Percentiles rank a stretch among this genome's conserved stretches.
Evolutionary conservation across 176 grass and related monocot genomes (phyloP).

Genomic region (Calamus simplicifolius): DNA sequence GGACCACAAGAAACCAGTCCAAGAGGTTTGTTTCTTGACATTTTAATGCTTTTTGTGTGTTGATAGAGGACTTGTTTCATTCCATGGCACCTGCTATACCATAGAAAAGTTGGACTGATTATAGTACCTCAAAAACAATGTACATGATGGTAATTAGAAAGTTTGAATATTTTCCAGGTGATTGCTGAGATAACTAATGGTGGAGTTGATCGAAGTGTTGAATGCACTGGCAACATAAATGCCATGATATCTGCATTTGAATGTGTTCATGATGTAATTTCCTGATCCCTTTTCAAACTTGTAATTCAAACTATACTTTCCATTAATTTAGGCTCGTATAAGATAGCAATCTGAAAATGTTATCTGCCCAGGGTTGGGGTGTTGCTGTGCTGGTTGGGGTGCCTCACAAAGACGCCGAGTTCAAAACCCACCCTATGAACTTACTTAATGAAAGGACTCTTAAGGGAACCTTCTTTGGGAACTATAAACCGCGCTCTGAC

Average conservation of each 20-base stretch:
- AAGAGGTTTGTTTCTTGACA: conserved; percentile 4
- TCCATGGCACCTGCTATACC: neutral
- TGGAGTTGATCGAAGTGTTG: conserved; percentile 71
- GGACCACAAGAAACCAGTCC: conserved; percentile 1
- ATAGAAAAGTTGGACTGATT: too few relatives aligned
- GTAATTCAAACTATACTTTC: neutral
- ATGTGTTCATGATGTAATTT: conserved; percentile 79
- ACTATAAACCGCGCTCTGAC: conserved; percentile 75
- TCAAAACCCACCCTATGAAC: conserved; percentile 81
- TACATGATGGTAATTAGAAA: too few relatives aligned
- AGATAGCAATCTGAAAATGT: too few relatives aligned
- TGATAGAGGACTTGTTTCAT: neutral
- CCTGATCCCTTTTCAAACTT: neutral
- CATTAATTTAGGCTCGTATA: too few relatives aligned
- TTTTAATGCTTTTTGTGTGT: neutral
- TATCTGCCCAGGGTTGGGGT: conserved; percentile 58
- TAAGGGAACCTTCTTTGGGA: conserved; percentile 93
- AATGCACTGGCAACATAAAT: conserved; percentile 71
- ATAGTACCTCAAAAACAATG: too few relatives aligned
- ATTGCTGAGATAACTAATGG: conserved; percentile 81
- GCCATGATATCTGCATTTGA: conserved; percentile 89
- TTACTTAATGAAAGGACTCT: conserved; percentile 84
- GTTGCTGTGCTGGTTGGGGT: conserved; percentile 77
- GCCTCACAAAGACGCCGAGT: conserved; percentile 65
- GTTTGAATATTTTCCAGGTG: conserved; percentile 32